Evolutionary conservation across 805 yeast genomes (phyloP), one percentile per base, ranked within the genome.

Genomic region (Starmera caribaea): DNA sequence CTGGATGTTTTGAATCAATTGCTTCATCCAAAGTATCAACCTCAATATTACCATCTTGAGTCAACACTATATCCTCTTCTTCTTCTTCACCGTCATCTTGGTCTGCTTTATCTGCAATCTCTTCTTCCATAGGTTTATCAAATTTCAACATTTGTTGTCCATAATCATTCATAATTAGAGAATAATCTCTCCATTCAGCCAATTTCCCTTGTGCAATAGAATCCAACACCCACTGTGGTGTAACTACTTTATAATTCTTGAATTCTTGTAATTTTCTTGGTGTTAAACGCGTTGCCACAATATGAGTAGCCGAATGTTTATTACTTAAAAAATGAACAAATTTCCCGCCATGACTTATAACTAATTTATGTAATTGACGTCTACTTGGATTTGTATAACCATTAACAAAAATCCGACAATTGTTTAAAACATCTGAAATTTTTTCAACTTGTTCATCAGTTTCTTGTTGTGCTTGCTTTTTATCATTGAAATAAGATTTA

Each of bases 341-440:
- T 38, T 63, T 68, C 0, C 98, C 98, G 1, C 97, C 97, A 58
- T 89, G 73, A 9, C 76, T 48, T 2, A 84, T 74, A 3, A 90
- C 78, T 47, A 86, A 49, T 40, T 79, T 71, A 50, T 84, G 90
- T 27, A 92, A 61, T 43, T 76, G 81, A 33, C 73, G 62, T 13
- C 87, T 71, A n/a, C 89, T 76, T 0, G 97, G 97, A 3, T 61
- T 62, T 0, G 97, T 90, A 51, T 82, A 77, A 1, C 98, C 98
- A 51, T 88, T 89, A n/a, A 90, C 87, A 56, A 82, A 79, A 5
- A 90, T 68, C 1, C 66, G 59, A 54, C 89, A 84, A 2, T 71
- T 76, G 30, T 62, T 51, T 53, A 90, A 88, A 1, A 89, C 63
- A 2, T 58, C 13, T n/a, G 30, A 8, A 34, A 38, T 5, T 29